Conservation (phyloP, 2,329 filamentous ascomycete species). For the Ceratocystis lukuohia region DNA sequence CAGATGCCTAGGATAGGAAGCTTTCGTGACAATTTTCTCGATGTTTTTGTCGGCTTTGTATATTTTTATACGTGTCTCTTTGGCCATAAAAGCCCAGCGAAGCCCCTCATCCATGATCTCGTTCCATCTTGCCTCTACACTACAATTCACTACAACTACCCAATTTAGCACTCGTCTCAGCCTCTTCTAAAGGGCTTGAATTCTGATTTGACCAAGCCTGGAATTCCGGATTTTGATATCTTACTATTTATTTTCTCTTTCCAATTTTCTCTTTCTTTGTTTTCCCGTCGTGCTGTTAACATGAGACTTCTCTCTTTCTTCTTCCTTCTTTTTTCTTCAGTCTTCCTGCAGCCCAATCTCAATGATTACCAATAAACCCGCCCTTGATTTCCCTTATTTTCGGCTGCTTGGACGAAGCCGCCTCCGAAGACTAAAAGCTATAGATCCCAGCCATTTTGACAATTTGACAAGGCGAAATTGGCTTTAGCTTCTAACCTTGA, state of each 20-base stretch:
- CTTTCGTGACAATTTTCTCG: not conserved
- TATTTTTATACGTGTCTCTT: not conserved
- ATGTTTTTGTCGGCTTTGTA: not conserved
- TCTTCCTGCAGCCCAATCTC: not conserved
- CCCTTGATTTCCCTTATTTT: slow-evolving; percentile 11
- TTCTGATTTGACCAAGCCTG: not conserved
- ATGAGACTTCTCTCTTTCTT: not conserved
- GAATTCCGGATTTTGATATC: not conserved
- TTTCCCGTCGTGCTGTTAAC: not conserved
- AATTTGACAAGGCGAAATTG: not conserved
- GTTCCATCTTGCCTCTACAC: not conserved
- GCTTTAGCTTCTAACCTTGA: not conserved
- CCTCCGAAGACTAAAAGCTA: not conserved
- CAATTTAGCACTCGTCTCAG: not conserved
- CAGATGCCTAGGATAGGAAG: too few species aligned
- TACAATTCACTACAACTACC: not conserved
- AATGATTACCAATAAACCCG: slow-evolving; percentile 11
- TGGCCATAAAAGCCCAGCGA: not conserved
- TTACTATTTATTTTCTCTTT: not conserved
- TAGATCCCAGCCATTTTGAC: not conserved
- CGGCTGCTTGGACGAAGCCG: slow-evolving; percentile 14
- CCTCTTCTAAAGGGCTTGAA: not conserved
- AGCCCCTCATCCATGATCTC: not conserved
- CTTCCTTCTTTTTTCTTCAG: not conserved
- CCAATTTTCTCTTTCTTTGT: not conserved